phyloP scores from a whole-genome alignment of 75 land plant species.

The Pinus albicaulis region DNA sequence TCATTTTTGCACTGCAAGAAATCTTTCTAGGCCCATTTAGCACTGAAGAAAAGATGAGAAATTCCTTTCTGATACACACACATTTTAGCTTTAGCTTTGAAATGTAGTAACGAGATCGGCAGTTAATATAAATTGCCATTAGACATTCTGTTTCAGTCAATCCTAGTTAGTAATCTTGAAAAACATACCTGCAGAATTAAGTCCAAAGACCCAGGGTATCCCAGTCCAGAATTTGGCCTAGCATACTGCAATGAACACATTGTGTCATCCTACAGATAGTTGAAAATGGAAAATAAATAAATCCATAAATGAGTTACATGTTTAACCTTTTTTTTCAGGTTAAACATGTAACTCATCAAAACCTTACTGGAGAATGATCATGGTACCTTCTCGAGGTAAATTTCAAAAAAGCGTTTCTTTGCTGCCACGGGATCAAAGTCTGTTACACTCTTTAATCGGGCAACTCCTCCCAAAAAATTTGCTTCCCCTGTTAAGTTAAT shows the following conservation, averaged over 20 bases:
- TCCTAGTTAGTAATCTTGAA: neutral
- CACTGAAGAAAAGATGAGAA: neutral
- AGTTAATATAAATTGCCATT: neutral
- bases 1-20: slow-evolving; percentile 73
- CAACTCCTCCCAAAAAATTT: slow-evolving; percentile 98
- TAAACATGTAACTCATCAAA: too few relatives aligned
- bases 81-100: neutral
- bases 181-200: slow-evolving; percentile 73
- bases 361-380: neutral
- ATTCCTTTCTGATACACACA: neutral
- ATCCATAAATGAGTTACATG: neutral
- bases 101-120: neutral
- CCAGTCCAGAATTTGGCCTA: slow-evolving; percentile 89
- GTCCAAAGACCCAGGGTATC: slow-evolving; percentile 92
- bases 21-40: slow-evolving; percentile 1
- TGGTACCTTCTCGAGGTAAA: slow-evolving; percentile 87
- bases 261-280: neutral
- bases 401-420: slow-evolving; percentile 89
- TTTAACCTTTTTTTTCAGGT: neutral
- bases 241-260: slow-evolving; percentile 70
- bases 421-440: slow-evolving; percentile 69
- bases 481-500: slow-evolving; percentile 73
- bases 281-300: slow-evolving; percentile 2
- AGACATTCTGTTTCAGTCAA: neutral
- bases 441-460: slow-evolving; percentile 61